Percentiles rank a stretch among this genome's conserved stretches.
Conservation (phyloP, 768 basidiomycete genomes). For the Boletus tylopilopsis region DNA sequence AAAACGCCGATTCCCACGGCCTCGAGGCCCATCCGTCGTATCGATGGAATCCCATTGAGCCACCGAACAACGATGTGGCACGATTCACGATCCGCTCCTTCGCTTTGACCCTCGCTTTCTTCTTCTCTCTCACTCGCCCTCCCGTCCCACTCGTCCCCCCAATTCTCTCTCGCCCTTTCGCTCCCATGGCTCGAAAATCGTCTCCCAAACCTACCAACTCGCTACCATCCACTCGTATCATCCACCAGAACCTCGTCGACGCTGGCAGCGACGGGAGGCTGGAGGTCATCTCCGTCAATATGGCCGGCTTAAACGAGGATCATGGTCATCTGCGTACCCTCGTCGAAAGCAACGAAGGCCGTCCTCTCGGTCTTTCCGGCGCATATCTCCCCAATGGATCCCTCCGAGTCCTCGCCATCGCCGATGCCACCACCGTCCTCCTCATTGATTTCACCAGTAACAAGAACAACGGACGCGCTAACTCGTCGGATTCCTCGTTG, state of each 20-base stretch:
- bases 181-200: conserved; percentile 1
- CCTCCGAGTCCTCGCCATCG: conserved; percentile 26
- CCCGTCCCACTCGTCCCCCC: no score
- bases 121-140: not conserved
- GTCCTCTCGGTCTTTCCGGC: conserved; percentile 29
- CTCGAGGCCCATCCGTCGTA: no score
- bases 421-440: conserved; percentile 26
- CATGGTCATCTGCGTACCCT: conserved; percentile 15
- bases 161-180: not conserved
- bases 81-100: not conserved
- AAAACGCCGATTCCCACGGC: not conserved
- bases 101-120: conserved; percentile 4
- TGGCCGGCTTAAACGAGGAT: conserved; percentile 25
- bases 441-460: conserved; percentile 24
- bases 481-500: conserved; percentile 14
- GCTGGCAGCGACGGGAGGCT: conserved; percentile 23
- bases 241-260: conserved; percentile 28
- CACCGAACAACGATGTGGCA: not conserved
- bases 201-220: not conserved
- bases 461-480: conserved; percentile 35
- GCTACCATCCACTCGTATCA: conserved; percentile 11
- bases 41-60: not conserved
- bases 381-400: conserved; percentile 19
- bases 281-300: conserved; percentile 8
- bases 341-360: conserved; percentile 32